These are phyloP conservation scores for Pterocarpus macrocarpus DNA, from an alignment of 306 rosid genomes.

Conservation along the genomic window DNA sequence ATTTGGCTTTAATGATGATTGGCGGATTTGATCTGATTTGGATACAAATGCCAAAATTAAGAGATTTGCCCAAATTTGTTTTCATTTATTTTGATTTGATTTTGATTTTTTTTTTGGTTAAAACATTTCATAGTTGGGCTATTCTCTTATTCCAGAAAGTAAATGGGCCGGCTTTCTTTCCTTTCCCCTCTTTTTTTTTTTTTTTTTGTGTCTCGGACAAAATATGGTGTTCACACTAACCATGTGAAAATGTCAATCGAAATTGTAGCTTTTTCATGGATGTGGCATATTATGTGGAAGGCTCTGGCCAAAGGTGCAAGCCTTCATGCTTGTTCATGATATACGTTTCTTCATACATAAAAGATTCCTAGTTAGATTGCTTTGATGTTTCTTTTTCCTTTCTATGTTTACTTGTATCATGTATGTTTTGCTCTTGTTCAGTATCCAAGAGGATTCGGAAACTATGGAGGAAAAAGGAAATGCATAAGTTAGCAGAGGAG, in stretches of 20 bases:
- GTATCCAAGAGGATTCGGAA: conserved; percentile 49
- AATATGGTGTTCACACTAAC: no score
- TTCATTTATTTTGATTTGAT: no score
- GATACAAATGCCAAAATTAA: no score
- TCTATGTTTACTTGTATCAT: neutral
- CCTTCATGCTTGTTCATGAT: neutral
- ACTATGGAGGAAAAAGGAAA: conserved; percentile 52
- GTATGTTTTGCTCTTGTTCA: conserved; percentile 14
- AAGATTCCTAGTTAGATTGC: conserved; percentile 1
- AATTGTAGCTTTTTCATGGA: conserved; percentile 45
- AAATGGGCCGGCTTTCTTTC: no score
- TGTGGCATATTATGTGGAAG: conserved; percentile 50
- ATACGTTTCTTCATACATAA: neutral
- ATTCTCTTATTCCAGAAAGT: no score
- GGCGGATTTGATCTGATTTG: no score
- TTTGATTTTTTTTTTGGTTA: no score
- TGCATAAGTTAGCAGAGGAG: conserved; percentile 43
- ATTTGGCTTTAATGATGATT: no score
- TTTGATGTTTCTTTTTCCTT: neutral
- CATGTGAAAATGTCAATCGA: neutral
- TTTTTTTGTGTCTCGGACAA: no score
- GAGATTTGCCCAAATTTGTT: no score
- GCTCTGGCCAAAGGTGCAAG: conserved; percentile 48
- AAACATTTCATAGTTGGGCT: no score
- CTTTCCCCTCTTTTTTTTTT: no score